Conservation (phyloP, 2,329 filamentous ascomycete species). For the Ceratocystis albifundus region DNA sequence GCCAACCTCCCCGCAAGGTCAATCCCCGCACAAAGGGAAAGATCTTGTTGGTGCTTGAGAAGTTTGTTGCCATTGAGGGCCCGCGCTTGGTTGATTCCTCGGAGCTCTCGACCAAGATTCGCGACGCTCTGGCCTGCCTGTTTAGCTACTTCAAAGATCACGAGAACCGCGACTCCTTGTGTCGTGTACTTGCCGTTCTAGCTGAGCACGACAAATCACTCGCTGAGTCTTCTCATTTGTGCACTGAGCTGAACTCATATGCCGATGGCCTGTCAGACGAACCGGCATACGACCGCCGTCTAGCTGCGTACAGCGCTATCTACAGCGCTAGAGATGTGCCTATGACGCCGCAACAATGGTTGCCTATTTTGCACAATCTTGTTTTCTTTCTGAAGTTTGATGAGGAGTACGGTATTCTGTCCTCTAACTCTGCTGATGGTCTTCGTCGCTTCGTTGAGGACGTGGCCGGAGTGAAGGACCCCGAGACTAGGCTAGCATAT, state of each 20-base stretch:
- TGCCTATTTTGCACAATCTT: slow-evolving; percentile 77
- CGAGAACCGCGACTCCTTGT: slow-evolving; percentile 61
- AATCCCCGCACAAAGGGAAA: slow-evolving; percentile 72
- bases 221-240: slow-evolving; percentile 54
- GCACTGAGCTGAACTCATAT: slow-evolving; percentile 70
- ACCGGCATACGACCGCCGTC: slow-evolving; percentile 73
- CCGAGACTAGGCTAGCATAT: slow-evolving; percentile 38
- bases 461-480: slow-evolving; percentile 32
- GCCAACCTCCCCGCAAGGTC: slow-evolving; percentile 73
- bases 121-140: slow-evolving; percentile 60
- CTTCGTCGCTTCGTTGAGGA: slow-evolving; percentile 67
- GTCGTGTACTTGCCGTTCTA: slow-evolving; percentile 60
- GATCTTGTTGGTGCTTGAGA: slow-evolving; percentile 66
- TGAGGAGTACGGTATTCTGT: slow-evolving; percentile 76
- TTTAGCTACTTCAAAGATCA: slow-evolving; percentile 87
- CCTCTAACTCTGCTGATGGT: slow-evolving; percentile 66
- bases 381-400: slow-evolving; percentile 75
- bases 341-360: slow-evolving; percentile 66
- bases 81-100: slow-evolving; percentile 27
- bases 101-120: slow-evolving; percentile 26
- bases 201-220: slow-evolving; percentile 52
- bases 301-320: slow-evolving; percentile 63
- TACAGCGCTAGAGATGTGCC: slow-evolving; percentile 48
- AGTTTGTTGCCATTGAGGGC: slow-evolving; percentile 60
- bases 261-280: slow-evolving; percentile 63